phyloP scores from a whole-genome alignment of 805 yeast species.

The Kodamaea leandrae region DNA sequence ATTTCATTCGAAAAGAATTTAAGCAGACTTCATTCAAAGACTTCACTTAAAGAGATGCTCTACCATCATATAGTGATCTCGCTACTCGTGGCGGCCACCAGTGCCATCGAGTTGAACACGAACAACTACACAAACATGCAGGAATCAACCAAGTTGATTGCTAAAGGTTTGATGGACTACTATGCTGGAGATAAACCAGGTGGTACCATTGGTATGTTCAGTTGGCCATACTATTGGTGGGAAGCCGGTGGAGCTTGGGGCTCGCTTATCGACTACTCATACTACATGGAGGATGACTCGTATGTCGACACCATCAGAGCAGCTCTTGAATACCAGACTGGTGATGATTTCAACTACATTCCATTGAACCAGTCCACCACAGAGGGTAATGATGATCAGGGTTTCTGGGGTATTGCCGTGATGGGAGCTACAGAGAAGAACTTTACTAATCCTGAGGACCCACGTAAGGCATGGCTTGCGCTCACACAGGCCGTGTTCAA shows the following conservation, averaged over 20 bases:
- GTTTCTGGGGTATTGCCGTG: slow-evolving; percentile 92
- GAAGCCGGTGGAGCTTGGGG: slow-evolving; percentile 98
- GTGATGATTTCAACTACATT: slow-evolving; percentile 67
- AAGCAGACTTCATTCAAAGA: no score
- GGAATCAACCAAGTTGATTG: slow-evolving; percentile 57
- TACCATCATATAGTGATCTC: slow-evolving; percentile 4
- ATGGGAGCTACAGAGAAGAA: slow-evolving; percentile 91
- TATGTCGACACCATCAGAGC: slow-evolving; percentile 56
- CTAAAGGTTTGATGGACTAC: slow-evolving; percentile 76
- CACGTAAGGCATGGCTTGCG: slow-evolving; percentile 37
- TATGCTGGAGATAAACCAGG: slow-evolving; percentile 69
- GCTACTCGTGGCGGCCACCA: slow-evolving; percentile 10
- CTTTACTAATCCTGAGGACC: slow-evolving; percentile 54
- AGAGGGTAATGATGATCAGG: slow-evolving; percentile 98
- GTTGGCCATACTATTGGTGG: slow-evolving; percentile 97
- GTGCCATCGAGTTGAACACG: slow-evolving; percentile 35
- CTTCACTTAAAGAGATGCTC: neutral
- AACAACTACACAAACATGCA: slow-evolving; percentile 44
- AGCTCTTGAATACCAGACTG: slow-evolving; percentile 70
- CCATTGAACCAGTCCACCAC: slow-evolving; percentile 86
- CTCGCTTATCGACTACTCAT: slow-evolving; percentile 74
- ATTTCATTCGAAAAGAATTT: neutral
- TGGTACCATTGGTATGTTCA: slow-evolving; percentile 82
- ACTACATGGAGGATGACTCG: slow-evolving; percentile 65
- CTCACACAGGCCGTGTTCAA: slow-evolving; percentile 44